phyloP scores from a whole-genome alignment of 1,284 basidiomycete species.

The Dichomitus squalens region DNA sequence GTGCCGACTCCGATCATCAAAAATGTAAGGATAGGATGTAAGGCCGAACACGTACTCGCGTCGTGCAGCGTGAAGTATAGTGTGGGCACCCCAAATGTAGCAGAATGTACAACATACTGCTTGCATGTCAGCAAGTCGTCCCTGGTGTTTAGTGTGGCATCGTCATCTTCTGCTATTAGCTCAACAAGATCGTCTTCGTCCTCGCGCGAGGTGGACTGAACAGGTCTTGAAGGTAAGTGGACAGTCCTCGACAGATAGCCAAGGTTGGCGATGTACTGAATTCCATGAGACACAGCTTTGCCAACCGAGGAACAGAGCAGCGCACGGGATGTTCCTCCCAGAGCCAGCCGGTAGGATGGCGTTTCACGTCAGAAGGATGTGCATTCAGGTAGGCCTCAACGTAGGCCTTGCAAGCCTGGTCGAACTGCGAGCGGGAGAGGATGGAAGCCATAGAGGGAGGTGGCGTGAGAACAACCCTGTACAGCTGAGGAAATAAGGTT shows the following conservation, averaged over 20 bases:
- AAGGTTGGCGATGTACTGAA: conserved; percentile 39
- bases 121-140: conserved; percentile 40
- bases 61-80: conserved; percentile 77
- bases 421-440: conserved; percentile 63
- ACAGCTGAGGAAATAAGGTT: conserved; percentile 37
- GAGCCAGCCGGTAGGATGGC: conserved; percentile 41
- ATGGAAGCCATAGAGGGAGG: conserved; percentile 31
- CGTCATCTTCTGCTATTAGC: conserved; percentile 13
- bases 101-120: conserved; percentile 72
- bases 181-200: neutral
- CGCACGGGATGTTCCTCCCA: conserved; percentile 59
- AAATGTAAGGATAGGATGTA: neutral
- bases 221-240: conserved; percentile 11
- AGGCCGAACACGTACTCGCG: conserved; percentile 43
- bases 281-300: conserved; percentile 11
- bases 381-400: conserved; percentile 11
- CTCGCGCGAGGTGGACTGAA: neutral
- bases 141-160: conserved; percentile 12
- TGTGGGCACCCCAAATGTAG: conserved; percentile 75
- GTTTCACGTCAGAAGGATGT: conserved; percentile 7
- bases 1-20: neutral
- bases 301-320: conserved; percentile 19
- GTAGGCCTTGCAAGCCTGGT: conserved; percentile 53
- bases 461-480: conserved; percentile 47
- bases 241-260: conserved; percentile 53